These are phyloP conservation scores for Entomortierella beljakovae DNA, from an alignment of 192 early-diverging fungal genomes.

Conservation along the genomic window DNA sequence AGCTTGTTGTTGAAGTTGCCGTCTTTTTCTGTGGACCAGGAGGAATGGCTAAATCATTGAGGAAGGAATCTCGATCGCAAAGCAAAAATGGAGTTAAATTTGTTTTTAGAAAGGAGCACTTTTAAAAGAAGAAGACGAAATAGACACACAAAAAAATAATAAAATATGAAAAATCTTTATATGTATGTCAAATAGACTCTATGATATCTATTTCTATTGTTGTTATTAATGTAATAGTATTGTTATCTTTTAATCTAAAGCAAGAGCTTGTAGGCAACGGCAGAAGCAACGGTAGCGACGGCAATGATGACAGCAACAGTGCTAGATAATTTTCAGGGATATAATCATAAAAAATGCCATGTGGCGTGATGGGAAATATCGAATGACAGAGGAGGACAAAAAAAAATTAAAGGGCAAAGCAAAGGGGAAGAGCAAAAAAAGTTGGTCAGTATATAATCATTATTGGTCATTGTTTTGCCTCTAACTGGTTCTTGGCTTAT, in stretches of 20 bases:
- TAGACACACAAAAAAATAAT: not conserved
- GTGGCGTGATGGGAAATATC: slow-evolving; percentile 52
- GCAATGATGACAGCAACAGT: slow-evolving; percentile 24
- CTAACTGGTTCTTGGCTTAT: no score
- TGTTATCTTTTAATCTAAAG: slow-evolving; percentile 17
- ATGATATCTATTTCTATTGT: no score
- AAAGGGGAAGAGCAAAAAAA: no score
- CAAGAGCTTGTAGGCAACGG: slow-evolving; percentile 39
- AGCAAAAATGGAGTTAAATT: slow-evolving; percentile 64
- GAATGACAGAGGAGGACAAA: not conserved
- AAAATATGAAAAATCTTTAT: no score
- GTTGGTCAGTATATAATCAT: no score
- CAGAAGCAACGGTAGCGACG: slow-evolving; percentile 22
- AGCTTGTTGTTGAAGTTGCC: slow-evolving; percentile 70
- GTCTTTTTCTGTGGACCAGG: slow-evolving; percentile 89
- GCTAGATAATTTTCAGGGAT: no score
- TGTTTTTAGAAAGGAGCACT: slow-evolving; percentile 77
- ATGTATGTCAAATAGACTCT: no score
- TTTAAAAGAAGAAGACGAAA: slow-evolving; percentile 43
- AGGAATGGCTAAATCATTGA: slow-evolving; percentile 69
- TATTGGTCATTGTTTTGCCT: no score
- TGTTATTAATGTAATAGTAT: no score
- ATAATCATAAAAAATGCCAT: not conserved
- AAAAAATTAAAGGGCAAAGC: slow-evolving; percentile 1
- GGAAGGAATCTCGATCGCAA: slow-evolving; percentile 56